phyloP scores from a whole-genome alignment of 2,329 filamentous ascomycete species.

The Scedosporium dehoogii region DNA sequence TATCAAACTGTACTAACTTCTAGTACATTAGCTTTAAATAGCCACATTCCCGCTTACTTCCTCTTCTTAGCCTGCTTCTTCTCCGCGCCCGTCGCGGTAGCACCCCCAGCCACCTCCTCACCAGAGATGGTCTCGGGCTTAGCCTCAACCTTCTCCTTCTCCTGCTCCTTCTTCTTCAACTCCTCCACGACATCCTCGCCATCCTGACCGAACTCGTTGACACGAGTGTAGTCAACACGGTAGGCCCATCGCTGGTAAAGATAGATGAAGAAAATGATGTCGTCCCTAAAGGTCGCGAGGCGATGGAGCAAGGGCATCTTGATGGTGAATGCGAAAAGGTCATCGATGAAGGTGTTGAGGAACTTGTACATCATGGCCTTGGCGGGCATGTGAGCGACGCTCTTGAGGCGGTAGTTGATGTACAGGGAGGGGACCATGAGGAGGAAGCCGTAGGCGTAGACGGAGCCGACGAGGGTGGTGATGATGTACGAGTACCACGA shows the following conservation, averaged over 20 bases:
- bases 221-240: constrained; percentile 78
- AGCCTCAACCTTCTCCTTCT: constrained; percentile 27
- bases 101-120: constrained; percentile 18
- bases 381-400: constrained; percentile 91
- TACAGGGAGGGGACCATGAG: constrained; percentile 98
- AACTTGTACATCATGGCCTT: constrained; percentile 98
- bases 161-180: constrained; percentile 21
- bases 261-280: constrained; percentile 97
- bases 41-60: constrained; percentile 18
- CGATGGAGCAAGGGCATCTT: constrained; percentile 97
- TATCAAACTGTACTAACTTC: no score
- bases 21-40: no score
- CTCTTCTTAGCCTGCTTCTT: constrained; percentile 34
- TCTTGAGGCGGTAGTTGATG: constrained; percentile 97
- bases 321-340: constrained; percentile 97
- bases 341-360: constrained; percentile 97
- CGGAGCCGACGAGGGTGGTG: constrained; percentile 85
- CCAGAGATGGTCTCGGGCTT: constrained; percentile 25
- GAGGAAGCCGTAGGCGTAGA: constrained; percentile 96
- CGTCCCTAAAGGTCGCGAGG: constrained; percentile 83
- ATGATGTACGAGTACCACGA: constrained; percentile 97
- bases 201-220: constrained; percentile 97
- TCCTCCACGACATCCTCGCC: constrained; percentile 71
- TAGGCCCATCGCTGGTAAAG: constrained; percentile 92
- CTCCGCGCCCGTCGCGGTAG: constrained; percentile 39